Base-by-base conservation (phyloP, 495 filamentous ascomycete species). In the Pseudevernia furfuracea region DNA sequence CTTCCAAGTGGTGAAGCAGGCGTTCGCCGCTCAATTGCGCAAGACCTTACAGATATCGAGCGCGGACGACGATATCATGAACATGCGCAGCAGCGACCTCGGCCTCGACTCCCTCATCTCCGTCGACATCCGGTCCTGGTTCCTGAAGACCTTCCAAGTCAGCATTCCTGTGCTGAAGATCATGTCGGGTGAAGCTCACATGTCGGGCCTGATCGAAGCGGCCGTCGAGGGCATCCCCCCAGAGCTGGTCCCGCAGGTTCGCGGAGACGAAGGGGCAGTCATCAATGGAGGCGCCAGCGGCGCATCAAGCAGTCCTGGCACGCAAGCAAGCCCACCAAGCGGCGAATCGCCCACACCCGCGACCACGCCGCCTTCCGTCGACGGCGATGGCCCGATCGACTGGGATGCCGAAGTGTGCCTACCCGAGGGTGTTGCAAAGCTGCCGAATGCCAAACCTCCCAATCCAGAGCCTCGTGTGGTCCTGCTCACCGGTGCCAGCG, bases 401-500 rank as follows among this genome's bases (percentile, higher is more conserved):
- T 61, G 43, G 46, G 59, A 48, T 48, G 38, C 46, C 28, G 46
- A 61, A n/a, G n/a, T 23, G 32, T 34, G 46, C 59, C 43, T 41
- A 15, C 46, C 41, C 59, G 59, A 61, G 41, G 23, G 43, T 23
- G 32, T 61, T 25, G 59, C 34, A 48, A 30, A 61, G 46, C 14
- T 52, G 30, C 4, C 8, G 30, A 4, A 48, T 36, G 38, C n/a
- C 17, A 23, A 1, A 2, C 38, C 43, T 61, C 59, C 59, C 59
- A 61, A 61, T 21, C 4, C 43, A 49, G 52, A 61, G 43, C 46
- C 48, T 37, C 39, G 17, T 53, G 58, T 38, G 19, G 56, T 63
- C 63, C 23, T 78, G 0, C 57, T 78, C 0, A 76, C 74, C 3
- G 76, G 76, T 2, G 32, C 4, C 43, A 61, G 59, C 46, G 59